These are phyloP conservation scores for Volvariella volvacea DNA, from an alignment of 1,284 basidiomycete genomes.

Conservation along the genomic window DNA sequence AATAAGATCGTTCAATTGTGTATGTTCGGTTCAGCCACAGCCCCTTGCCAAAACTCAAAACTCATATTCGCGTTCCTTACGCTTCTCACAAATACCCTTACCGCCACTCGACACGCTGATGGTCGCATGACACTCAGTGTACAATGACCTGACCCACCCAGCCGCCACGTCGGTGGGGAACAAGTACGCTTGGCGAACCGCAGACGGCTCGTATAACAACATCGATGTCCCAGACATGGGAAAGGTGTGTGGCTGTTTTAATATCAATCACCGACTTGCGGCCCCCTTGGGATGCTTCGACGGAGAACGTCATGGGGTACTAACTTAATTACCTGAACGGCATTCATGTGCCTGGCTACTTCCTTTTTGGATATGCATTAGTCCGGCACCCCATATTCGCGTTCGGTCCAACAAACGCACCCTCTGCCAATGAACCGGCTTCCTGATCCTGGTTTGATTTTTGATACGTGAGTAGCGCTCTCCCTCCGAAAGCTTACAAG, in stretches of 20 bases:
- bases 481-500: not conserved
- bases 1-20: slow-evolving; percentile 48
- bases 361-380: no score
- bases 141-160: slow-evolving; percentile 74
- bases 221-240: slow-evolving; percentile 65
- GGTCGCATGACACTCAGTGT: slow-evolving; percentile 37
- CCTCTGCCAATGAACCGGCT: slow-evolving; percentile 42
- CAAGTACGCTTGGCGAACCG: slow-evolving; percentile 56
- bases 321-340: no score
- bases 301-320: no score
- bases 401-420: slow-evolving; percentile 69
- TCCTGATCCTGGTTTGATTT: not conserved
- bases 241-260: slow-evolving; percentile 25
- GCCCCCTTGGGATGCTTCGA: no score
- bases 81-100: not conserved
- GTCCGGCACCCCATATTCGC: slow-evolving; percentile 68
- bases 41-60: slow-evolving; percentile 8
- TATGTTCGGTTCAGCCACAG: no score
- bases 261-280: not conserved
- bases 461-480: not conserved
- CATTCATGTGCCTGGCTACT: no score
- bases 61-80: not conserved
- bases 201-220: slow-evolving; percentile 75
- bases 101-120: no score
- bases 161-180: slow-evolving; percentile 59